These are phyloP conservation scores for Fusarium sublunatum DNA, from an alignment of 2,329 filamentous ascomycete species.

Conservation along the genomic window DNA sequence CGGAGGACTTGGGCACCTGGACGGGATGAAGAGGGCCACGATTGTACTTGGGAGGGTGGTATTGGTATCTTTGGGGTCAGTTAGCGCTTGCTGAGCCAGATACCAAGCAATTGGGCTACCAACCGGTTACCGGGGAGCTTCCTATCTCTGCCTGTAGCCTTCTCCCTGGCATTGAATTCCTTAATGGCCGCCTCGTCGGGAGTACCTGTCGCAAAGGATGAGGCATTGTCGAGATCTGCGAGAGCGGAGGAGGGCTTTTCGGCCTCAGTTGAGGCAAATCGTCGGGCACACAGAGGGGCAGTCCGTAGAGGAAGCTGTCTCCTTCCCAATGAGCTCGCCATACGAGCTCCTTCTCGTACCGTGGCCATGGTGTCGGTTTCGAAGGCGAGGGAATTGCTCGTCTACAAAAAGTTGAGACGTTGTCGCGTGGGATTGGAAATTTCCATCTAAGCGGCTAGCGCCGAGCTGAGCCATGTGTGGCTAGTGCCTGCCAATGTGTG, in stretches of 20 bases:
- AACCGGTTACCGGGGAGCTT: conserved; percentile 62
- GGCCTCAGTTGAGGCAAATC: conserved; percentile 61
- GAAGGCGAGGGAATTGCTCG: conserved; percentile 25
- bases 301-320: conserved; percentile 45
- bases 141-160: conserved; percentile 50
- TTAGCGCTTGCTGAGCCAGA: conserved; percentile 13
- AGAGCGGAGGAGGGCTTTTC: conserved; percentile 52
- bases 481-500: background rate
- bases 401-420: conserved; percentile 39
- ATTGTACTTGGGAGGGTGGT: conserved; percentile 92
- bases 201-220: conserved; percentile 59
- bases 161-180: conserved; percentile 56
- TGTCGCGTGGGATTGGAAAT: conserved; percentile 49
- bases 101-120: conserved; percentile 24
- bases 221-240: conserved; percentile 63
- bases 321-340: conserved; percentile 49
- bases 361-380: conserved; percentile 53
- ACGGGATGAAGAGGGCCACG: conserved; percentile 93
- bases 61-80: conserved; percentile 79
- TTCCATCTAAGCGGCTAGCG: conserved; percentile 47
- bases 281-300: conserved; percentile 46
- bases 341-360: conserved; percentile 55
- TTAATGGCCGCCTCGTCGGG: conserved; percentile 55
- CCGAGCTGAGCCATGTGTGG: conserved; percentile 38
- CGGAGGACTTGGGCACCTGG: conserved; percentile 86